These are phyloP conservation scores for Colletotrichum acutatum DNA, from an alignment of 2,329 filamentous ascomycete genomes.

Conservation along the genomic window DNA sequence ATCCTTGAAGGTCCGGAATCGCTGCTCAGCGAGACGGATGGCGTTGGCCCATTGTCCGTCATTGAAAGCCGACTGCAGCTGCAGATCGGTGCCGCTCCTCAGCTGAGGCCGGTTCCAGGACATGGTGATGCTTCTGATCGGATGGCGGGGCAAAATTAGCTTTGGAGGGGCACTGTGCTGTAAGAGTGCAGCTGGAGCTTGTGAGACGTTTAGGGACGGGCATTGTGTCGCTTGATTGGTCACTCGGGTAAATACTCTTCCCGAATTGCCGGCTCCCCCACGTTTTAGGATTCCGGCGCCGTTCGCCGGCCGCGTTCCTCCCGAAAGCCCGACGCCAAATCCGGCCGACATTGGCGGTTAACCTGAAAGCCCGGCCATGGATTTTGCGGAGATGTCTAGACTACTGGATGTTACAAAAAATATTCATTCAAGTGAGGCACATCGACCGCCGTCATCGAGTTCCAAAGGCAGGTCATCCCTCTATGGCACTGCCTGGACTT, in stretches of 20 bases:
- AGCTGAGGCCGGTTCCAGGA: constrained; percentile 48
- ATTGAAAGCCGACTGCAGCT: constrained; percentile 65
- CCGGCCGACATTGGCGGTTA: background rate
- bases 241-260: constrained; percentile 5
- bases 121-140: constrained; percentile 35
- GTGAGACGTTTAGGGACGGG: background rate
- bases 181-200: constrained; percentile 27
- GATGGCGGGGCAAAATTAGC: constrained; percentile 39
- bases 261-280: background rate
- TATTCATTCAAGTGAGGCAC: background rate
- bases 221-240: constrained; percentile 17
- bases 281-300: background rate
- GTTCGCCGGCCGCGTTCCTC: background rate
- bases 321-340: background rate
- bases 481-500: too few species aligned
- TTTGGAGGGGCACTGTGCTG: constrained; percentile 35
- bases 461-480: too few species aligned
- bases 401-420: background rate
- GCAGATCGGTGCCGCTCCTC: constrained; percentile 62
- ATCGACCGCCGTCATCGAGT: background rate
- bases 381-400: too few species aligned
- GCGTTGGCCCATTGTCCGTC: constrained; percentile 65
- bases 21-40: constrained; percentile 63
- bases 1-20: constrained; percentile 60
- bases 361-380: too few species aligned